Evolutionary conservation across 148 eudicot species (phyloP).

Genomic region (Diospyros lotus): DNA sequence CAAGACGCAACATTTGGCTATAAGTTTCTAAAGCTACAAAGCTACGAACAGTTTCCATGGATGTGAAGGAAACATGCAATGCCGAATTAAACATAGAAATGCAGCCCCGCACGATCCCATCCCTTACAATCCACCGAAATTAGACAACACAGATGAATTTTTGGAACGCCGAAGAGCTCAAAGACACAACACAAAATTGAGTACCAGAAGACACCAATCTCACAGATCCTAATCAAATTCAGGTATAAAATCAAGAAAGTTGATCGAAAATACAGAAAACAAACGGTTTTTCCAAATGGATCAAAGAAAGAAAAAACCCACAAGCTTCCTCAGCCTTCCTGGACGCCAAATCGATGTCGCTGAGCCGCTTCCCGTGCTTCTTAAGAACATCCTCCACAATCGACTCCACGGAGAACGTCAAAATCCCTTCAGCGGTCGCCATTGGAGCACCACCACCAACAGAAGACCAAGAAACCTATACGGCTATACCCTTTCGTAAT

Average conservation of each 20-base stretch:
- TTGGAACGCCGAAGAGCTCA: neutral
- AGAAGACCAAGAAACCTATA: slow-evolving; percentile 1
- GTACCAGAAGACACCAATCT: no score
- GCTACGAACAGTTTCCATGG: neutral
- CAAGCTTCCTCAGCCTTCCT: slow-evolving; percentile 77
- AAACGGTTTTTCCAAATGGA: neutral
- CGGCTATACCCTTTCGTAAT: neutral
- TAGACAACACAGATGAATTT: neutral
- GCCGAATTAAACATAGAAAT: neutral
- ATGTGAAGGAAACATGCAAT: no score
- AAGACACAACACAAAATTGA: neutral
- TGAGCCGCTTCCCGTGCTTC: slow-evolving; percentile 44
- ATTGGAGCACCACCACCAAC: slow-evolving; percentile 3
- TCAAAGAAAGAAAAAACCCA: slow-evolving; percentile 28
- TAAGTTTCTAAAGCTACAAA: neutral
- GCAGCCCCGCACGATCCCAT: neutral
- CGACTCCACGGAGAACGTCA: slow-evolving; percentile 47
- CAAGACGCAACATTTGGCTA: no score
- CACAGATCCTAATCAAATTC: neutral
- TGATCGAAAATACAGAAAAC: neutral
- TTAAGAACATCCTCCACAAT: slow-evolving; percentile 73
- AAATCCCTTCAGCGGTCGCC: slow-evolving; percentile 48
- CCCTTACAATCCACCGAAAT: neutral
- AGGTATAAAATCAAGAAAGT: neutral
- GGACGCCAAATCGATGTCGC: slow-evolving; percentile 55